phyloP scores from a whole-genome alignment of 352 stramenopile genomes.

The Globisporangium apiculatum region DNA sequence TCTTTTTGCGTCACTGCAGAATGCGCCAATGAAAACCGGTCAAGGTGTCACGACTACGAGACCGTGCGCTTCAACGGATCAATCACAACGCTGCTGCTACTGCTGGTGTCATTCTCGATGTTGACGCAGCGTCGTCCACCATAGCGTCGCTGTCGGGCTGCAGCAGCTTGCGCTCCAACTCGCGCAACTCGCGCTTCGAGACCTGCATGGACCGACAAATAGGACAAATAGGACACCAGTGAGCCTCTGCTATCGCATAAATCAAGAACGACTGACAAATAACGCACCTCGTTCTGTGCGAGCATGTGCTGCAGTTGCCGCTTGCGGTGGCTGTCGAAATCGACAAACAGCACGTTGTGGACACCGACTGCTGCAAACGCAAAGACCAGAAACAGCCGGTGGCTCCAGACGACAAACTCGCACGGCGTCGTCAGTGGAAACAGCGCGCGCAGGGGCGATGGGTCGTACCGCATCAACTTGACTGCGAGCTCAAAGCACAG shows the following conservation, averaged over 20 bases:
- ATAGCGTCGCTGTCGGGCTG: not conserved
- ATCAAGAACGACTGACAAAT: too few relatives aligned
- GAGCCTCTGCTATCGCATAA: too few relatives aligned
- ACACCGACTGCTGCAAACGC: constrained; percentile 32
- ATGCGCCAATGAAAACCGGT: too few relatives aligned
- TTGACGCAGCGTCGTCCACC: not conserved
- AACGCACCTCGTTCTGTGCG: constrained; percentile 37
- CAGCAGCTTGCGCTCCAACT: constrained; percentile 5
- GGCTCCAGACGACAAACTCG: constrained; percentile 50
- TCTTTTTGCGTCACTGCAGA: too few relatives aligned
- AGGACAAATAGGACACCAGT: too few relatives aligned
- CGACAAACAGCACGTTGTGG: constrained; percentile 50
- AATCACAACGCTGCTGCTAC: too few relatives aligned
- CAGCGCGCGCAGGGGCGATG: constrained; percentile 26
- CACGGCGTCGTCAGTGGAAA: constrained; percentile 43
- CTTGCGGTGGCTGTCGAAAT: constrained; percentile 52
- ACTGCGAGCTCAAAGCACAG: constrained; percentile 48
- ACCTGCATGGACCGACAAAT: not conserved
- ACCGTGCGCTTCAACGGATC: too few relatives aligned
- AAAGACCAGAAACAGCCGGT: constrained; percentile 46
- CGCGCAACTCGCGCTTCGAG: constrained; percentile 2
- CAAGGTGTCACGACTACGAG: too few relatives aligned
- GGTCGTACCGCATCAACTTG: constrained; percentile 49
- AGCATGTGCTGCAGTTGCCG: constrained; percentile 38
- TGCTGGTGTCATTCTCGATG: not conserved